Evolutionary conservation across 1,139 yeast genomes (phyloP).

Genomic region (Taiozyma sp.): DNA sequence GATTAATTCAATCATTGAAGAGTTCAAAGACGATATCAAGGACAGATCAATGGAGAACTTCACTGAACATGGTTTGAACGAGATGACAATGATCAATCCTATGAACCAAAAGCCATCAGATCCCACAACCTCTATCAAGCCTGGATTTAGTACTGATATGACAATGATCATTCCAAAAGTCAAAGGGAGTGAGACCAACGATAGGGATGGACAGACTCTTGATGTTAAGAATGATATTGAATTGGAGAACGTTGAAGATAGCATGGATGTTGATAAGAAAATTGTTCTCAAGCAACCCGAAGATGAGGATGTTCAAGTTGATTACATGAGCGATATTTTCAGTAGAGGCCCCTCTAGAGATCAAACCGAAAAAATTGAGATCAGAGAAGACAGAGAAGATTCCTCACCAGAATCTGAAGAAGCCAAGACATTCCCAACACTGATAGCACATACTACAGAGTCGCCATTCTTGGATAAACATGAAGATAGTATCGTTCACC

Average conservation of each 20-base stretch:
- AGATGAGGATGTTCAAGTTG: constrained; percentile 5
- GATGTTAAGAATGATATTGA: neutral
- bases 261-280: constrained; percentile 4
- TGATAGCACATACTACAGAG: constrained; percentile 21
- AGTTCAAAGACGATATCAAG: constrained; percentile 17
- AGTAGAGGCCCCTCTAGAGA: constrained; percentile 5
- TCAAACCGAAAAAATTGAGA: constrained; percentile 3
- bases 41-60: constrained; percentile 12
- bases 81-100: constrained; percentile 38
- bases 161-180: constrained; percentile 15
- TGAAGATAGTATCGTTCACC: constrained; percentile 6
- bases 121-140: constrained; percentile 12
- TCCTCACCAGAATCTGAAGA: constrained; percentile 1
- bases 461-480: constrained; percentile 21
- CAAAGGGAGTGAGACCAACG: constrained; percentile 1
- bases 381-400: constrained; percentile 2
- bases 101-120: constrained; percentile 23
- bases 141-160: constrained; percentile 14
- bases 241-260: constrained; percentile 1
- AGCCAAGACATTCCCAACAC: constrained; percentile 17
- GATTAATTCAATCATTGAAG: constrained; percentile 18
- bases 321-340: constrained; percentile 23
- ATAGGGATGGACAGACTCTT: neutral
- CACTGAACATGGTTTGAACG: constrained; percentile 25
- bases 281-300: constrained; percentile 1